Evolutionary conservation across 805 yeast genomes (phyloP).

Genomic region (Monosporozyma solicola): DNA sequence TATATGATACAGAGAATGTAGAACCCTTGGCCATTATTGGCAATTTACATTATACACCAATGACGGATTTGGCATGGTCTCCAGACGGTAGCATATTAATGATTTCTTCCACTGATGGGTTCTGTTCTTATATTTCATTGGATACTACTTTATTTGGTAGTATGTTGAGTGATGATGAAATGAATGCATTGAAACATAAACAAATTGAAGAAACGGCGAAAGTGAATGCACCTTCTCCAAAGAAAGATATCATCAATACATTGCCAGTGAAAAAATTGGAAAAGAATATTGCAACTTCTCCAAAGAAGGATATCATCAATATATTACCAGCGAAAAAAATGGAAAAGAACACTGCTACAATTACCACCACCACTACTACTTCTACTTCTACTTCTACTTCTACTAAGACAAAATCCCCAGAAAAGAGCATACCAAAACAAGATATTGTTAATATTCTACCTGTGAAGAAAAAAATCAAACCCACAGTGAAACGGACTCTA

Average conservation of each 20-base stretch:
- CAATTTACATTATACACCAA: conserved; percentile 77
- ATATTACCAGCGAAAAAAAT: neutral
- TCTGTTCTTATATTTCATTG: conserved; percentile 62
- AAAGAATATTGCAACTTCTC: neutral
- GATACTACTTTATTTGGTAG: conserved; percentile 49
- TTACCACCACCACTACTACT: no score
- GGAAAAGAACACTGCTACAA: neutral
- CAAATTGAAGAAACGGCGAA: neutral
- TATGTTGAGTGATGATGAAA: conserved; percentile 14
- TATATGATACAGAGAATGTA: conserved; percentile 69
- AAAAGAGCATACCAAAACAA: neutral
- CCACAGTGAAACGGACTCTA: conserved; percentile 8
- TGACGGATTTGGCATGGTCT: conserved; percentile 86
- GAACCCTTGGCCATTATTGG: conserved; percentile 66
- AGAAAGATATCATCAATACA: neutral
- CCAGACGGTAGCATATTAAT: conserved; percentile 61
- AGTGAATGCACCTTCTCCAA: neutral
- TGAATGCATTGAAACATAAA: neutral
- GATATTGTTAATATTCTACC: neutral
- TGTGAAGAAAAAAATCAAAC: conserved; percentile 12
- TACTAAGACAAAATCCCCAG: neutral
- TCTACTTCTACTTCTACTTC: no score
- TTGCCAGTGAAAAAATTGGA: neutral
- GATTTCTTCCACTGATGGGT: conserved; percentile 86
- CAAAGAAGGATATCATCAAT: neutral